Evolutionary conservation across 2,329 filamentous ascomycete species (phyloP).

Genomic region (Aureobasidium sp.): DNA sequence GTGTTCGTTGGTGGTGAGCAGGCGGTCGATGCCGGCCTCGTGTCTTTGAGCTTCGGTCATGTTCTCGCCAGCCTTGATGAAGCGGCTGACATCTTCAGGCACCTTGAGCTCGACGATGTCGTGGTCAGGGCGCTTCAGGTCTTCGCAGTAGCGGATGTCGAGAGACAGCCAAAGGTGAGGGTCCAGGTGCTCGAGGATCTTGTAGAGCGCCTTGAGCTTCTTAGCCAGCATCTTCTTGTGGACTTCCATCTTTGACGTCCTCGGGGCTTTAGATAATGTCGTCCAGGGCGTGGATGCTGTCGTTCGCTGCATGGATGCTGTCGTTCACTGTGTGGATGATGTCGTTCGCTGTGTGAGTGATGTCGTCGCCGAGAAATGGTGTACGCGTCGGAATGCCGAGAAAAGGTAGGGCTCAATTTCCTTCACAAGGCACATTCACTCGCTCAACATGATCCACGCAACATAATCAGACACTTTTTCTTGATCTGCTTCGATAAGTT

Average conservation of each 20-base stretch:
- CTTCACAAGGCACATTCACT: not conserved
- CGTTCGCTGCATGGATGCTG: not conserved
- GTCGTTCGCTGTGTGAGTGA: not conserved
- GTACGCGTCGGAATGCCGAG: not conserved
- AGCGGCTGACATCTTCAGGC: not conserved
- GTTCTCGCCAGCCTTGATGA: not conserved
- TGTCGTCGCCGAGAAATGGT: not conserved
- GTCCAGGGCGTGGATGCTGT: not conserved
- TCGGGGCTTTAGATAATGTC: not conserved
- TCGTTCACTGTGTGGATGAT: not conserved
- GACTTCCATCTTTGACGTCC: not conserved
- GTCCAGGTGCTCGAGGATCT: not conserved
- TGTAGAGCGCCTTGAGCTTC: not conserved
- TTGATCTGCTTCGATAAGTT: too few species aligned
- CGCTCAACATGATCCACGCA: not conserved
- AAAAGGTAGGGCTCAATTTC: not conserved
- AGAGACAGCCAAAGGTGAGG: not conserved
- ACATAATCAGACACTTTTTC: too few species aligned
- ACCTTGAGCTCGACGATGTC: not conserved
- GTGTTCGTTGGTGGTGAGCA: not conserved
- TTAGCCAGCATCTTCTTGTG: constrained; percentile 4
- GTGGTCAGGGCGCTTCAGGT: not conserved
- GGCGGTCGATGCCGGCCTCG: not conserved
- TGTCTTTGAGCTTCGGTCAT: not conserved
- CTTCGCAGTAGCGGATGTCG: not conserved